These are phyloP conservation scores for Botryotinia convoluta DNA, from an alignment of 2,329 filamentous ascomycete species.

Conservation along the genomic window DNA sequence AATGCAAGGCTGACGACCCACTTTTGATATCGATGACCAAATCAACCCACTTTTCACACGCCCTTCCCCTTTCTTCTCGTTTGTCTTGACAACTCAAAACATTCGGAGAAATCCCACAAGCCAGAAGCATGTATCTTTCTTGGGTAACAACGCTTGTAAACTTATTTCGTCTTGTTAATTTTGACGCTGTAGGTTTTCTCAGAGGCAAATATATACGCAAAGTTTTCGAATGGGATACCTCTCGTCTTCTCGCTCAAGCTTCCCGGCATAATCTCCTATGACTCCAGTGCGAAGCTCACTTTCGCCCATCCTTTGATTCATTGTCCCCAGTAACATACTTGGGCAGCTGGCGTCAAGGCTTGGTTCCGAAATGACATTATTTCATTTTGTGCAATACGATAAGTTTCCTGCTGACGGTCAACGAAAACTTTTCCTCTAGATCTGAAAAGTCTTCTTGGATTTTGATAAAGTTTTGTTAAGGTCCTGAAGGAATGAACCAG, in stretches of 20 bases:
- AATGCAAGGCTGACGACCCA: conserved; percentile 10
- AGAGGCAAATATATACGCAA: not conserved
- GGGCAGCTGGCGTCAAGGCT: too few relatives aligned
- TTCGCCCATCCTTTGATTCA: not conserved
- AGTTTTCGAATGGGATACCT: not conserved
- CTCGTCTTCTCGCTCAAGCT: not conserved
- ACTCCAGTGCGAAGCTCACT: not conserved
- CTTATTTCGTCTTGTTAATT: not conserved
- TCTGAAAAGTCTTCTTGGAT: not conserved
- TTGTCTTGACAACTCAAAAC: not conserved
- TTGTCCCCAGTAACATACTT: not conserved
- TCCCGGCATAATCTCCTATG: not conserved
- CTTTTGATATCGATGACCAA: not conserved
- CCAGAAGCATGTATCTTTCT: not conserved
- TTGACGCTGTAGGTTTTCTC: not conserved
- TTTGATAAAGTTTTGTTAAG: not conserved
- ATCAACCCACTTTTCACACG: not conserved
- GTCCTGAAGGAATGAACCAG: not conserved
- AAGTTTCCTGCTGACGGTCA: too few relatives aligned
- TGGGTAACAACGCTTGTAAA: not conserved
- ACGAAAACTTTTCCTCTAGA: not conserved
- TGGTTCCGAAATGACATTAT: not conserved
- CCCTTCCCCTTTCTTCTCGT: conserved; percentile 5
- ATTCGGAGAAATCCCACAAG: not conserved
- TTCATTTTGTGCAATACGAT: not conserved